phyloP scores from a whole-genome alignment of 345 rosid species.

The Ceriops decandra region DNA sequence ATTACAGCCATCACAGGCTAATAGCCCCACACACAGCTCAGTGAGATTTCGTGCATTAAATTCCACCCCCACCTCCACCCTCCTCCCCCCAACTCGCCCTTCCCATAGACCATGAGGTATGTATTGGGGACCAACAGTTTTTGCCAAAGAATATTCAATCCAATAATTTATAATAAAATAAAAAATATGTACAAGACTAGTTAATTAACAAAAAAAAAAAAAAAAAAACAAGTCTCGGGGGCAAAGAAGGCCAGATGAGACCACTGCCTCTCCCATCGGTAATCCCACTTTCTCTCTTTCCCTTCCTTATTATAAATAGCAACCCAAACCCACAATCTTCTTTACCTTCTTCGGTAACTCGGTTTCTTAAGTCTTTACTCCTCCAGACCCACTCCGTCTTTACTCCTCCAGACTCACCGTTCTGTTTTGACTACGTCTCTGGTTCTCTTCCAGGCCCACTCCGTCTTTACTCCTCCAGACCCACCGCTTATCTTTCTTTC shows the following conservation, averaged over 20 bases:
- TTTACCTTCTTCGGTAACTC: slow-evolving; percentile 20
- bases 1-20: not conserved
- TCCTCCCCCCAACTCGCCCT: not conserved
- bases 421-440: not conserved
- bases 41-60: slow-evolving; percentile 41
- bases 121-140: slow-evolving; percentile 27
- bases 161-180: not conserved
- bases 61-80: slow-evolving; percentile 1
- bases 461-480: too few relatives aligned
- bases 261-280: slow-evolving; percentile 52
- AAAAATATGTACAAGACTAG: too few relatives aligned
- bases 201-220: not conserved
- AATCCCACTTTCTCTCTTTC: slow-evolving; percentile 8
- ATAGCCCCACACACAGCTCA: slow-evolving; percentile 2
- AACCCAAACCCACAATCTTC: slow-evolving; percentile 5
- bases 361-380: not conserved
- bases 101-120: slow-evolving; percentile 28
- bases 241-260: slow-evolving; percentile 50
- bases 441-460: too few relatives aligned
- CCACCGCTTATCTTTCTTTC: too few relatives aligned
- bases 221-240: slow-evolving; percentile 42
- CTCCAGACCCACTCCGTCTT: slow-evolving; percentile 6
- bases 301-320: slow-evolving; percentile 44
- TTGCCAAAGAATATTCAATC: not conserved
- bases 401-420: slow-evolving; percentile 14